These are phyloP conservation scores for Emmonsiellopsis sp. DNA, from an alignment of 2,329 filamentous ascomycete genomes.

Conservation along the genomic window DNA sequence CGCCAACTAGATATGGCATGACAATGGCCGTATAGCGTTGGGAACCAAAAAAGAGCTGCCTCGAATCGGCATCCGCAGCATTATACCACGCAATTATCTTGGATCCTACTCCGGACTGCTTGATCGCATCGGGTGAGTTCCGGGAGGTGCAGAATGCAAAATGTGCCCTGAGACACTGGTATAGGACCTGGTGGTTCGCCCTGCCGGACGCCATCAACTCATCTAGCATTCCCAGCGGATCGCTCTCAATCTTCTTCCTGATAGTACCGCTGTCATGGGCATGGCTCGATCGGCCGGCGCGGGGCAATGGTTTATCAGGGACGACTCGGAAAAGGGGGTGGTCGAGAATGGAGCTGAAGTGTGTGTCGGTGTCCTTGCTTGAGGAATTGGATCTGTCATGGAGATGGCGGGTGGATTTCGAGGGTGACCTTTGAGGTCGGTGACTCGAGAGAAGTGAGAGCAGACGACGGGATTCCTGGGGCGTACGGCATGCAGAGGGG, in stretches of 20 bases:
- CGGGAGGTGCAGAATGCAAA: slow-evolving; percentile 19
- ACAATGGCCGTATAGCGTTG: slow-evolving; percentile 16
- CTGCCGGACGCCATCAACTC: slow-evolving; percentile 30
- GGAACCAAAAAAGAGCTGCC: slow-evolving; percentile 24
- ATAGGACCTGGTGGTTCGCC: slow-evolving; percentile 18
- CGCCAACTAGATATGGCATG: slow-evolving; percentile 32
- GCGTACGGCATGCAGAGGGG: not conserved
- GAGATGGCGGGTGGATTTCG: not conserved
- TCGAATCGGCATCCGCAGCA: slow-evolving; percentile 25
- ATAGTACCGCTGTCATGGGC: not conserved
- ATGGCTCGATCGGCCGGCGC: not conserved
- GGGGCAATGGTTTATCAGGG: slow-evolving; percentile 18
- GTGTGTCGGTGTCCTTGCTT: slow-evolving; percentile 23
- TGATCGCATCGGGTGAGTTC: slow-evolving; percentile 22
- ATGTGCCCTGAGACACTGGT: slow-evolving; percentile 26
- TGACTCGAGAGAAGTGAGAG: not conserved
- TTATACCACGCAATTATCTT: slow-evolving; percentile 32
- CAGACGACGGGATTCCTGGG: not conserved
- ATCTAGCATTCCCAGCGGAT: slow-evolving; percentile 29
- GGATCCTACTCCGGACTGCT: slow-evolving; percentile 24
- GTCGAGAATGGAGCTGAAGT: slow-evolving; percentile 30
- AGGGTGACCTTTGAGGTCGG: not conserved
- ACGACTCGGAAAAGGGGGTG: slow-evolving; percentile 35
- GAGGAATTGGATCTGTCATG: not conserved
- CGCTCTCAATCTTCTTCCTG: slow-evolving; percentile 14